A percentile compares a stretch with the other conserved stretches of the same genome.
phyloP scores from a whole-genome alignment of 345 rosid species.

The Hibiscus syriacus region DNA sequence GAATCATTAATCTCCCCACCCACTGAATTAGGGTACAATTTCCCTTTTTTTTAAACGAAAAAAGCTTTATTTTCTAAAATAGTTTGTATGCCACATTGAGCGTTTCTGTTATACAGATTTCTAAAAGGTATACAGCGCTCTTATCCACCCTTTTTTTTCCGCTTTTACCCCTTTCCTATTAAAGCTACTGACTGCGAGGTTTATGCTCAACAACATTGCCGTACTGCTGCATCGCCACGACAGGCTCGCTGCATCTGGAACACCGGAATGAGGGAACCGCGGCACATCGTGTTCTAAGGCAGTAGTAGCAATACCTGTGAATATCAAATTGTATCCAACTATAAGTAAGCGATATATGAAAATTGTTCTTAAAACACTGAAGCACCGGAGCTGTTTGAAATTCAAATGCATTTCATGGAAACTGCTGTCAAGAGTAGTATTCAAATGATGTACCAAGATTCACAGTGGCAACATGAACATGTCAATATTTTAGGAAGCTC shows the following conservation, averaged over 20 bases:
- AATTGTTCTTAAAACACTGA: constrained; percentile 5
- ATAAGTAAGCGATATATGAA: background rate
- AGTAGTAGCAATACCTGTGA: constrained; percentile 91
- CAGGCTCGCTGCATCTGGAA: constrained; percentile 65
- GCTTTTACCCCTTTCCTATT: too few relatives aligned
- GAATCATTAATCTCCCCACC: constrained; percentile 15
- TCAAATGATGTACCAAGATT: background rate
- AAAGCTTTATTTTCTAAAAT: background rate
- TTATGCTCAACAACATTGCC: constrained; percentile 25
- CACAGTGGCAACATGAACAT: background rate
- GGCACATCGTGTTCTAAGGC: constrained; percentile 81
- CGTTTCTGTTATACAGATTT: too few relatives aligned
- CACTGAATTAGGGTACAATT: constrained; percentile 8
- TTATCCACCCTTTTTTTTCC: too few relatives aligned
- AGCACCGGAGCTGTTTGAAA: background rate
- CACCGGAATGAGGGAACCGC: constrained; percentile 73
- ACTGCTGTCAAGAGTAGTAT: background rate
- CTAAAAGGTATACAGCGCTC: background rate
- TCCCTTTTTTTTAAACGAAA: too few relatives aligned
- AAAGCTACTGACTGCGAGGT: background rate
- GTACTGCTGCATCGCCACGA: constrained; percentile 79
- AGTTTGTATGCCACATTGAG: constrained; percentile 10
- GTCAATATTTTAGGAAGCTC: background rate
- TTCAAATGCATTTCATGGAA: background rate
- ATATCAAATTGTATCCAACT: constrained; percentile 3